A percentile compares a stretch with the other conserved stretches of the same genome.
phyloP scores from a whole-genome alignment of 805 yeast species.

The Wickerhamomyces chaumierensis region DNA sequence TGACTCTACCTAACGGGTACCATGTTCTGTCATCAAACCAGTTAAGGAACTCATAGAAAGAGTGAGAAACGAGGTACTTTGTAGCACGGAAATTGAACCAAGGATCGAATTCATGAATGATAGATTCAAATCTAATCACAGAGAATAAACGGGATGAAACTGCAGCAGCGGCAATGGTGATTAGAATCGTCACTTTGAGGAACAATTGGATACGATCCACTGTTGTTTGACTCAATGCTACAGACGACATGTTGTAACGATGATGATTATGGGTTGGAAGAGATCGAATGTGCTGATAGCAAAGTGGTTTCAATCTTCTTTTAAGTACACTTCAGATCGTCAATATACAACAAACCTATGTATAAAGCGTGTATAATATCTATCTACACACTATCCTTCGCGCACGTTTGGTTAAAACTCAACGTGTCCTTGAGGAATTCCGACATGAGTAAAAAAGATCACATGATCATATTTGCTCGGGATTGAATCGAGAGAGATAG shows the following conservation, averaged over 20 bases:
- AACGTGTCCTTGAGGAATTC: not conserved
- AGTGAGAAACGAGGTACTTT: constrained; percentile 73
- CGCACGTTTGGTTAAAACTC: not conserved
- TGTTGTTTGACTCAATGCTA: constrained; percentile 9
- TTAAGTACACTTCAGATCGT: too few species aligned
- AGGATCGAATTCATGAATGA: constrained; percentile 95
- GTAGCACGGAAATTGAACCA: constrained; percentile 97
- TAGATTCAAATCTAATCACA: constrained; percentile 91
- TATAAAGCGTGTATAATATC: too few species aligned
- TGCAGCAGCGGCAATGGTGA: constrained; percentile 82
- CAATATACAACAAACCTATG: too few species aligned
- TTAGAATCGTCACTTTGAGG: constrained; percentile 54
- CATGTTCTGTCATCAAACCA: constrained; percentile 99
- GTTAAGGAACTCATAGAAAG: constrained; percentile 84
- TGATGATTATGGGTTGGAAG: too few species aligned
- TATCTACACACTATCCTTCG: not conserved
- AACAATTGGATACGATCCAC: constrained; percentile 13
- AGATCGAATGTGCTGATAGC: too few species aligned
- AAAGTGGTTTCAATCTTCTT: too few species aligned
- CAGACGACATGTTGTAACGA: constrained; percentile 3
- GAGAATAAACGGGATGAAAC: constrained; percentile 86
- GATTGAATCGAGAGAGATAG: too few species aligned
- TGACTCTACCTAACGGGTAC: constrained; percentile 98
- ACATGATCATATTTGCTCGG: too few species aligned
- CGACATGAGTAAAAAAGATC: too few species aligned